phyloP scores from a whole-genome alignment of 805 yeast genomes.

The Cephaloascus albidus region DNA sequence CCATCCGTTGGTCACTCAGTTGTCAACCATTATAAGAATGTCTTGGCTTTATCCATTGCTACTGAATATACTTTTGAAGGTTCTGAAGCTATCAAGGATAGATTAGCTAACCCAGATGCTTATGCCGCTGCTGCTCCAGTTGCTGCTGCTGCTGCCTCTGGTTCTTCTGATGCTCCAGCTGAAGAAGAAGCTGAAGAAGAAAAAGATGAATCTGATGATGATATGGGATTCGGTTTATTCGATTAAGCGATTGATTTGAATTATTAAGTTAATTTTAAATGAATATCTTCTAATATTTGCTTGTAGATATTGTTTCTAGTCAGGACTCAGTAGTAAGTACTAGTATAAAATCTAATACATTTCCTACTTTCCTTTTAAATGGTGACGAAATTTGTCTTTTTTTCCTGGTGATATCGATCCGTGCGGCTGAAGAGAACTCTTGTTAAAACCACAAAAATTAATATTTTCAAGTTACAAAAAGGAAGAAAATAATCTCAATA shows the following conservation, averaged over 20 bases:
- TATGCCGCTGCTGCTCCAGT: slow-evolving; percentile 99
- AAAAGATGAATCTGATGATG: slow-evolving; percentile 54
- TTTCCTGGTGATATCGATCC: too few species aligned
- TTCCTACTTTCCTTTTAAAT: too few species aligned
- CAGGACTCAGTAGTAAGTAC: too few species aligned
- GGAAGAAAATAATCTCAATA: too few species aligned
- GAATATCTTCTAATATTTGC: background rate
- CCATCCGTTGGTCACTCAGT: slow-evolving; percentile 99
- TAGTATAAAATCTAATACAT: too few species aligned
- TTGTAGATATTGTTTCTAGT: too few species aligned
- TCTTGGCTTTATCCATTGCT: slow-evolving; percentile 95
- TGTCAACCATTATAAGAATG: slow-evolving; percentile 98
- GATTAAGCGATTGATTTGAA: slow-evolving; percentile 47
- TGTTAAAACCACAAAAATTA: too few species aligned
- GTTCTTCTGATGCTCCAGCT: slow-evolving; percentile 55
- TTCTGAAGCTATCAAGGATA: slow-evolving; percentile 97
- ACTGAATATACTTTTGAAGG: slow-evolving; percentile 99
- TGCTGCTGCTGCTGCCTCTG: slow-evolving; percentile 70
- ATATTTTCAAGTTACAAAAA: too few species aligned
- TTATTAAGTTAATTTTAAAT: background rate
- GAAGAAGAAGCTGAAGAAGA: slow-evolving; percentile 70
- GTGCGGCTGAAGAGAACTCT: too few species aligned
- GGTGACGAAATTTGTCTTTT: too few species aligned
- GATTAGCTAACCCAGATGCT: slow-evolving; percentile 99
- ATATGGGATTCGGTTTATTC: slow-evolving; percentile 99